A percentile compares a stretch with the other conserved stretches of the same genome.
Evolutionary conservation across 257 asterid genomes (phyloP).

Genomic region (Ligustrum vulgare): DNA sequence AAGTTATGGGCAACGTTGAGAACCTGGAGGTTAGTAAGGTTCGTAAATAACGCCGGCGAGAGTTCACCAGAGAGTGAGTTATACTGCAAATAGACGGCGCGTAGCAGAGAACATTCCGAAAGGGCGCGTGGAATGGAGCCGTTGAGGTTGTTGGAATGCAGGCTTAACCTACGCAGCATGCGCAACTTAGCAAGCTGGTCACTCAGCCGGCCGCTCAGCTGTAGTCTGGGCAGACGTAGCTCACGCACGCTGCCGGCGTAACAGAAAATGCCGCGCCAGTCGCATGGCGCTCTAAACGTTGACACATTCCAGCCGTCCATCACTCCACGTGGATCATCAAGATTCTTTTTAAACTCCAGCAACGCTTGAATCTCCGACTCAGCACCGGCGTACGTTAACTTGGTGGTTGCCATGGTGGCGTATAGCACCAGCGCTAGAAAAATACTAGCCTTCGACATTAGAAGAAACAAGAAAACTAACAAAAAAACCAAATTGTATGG

Average conservation of each 20-base stretch:
- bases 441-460: constrained; percentile 45
- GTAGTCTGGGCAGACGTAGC: constrained; percentile 65
- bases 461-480: constrained; percentile 1
- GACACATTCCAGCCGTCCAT: constrained; percentile 64
- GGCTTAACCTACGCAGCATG: constrained; percentile 62
- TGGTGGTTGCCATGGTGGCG: constrained; percentile 24
- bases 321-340: constrained; percentile 63
- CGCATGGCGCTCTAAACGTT: constrained; percentile 74
- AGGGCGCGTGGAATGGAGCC: constrained; percentile 61
- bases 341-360: constrained; percentile 46
- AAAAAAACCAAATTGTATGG: background rate
- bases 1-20: constrained; percentile 56
- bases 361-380: constrained; percentile 51
- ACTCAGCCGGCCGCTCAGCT: constrained; percentile 52
- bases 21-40: constrained; percentile 56
- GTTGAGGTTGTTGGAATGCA: constrained; percentile 62
- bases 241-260: constrained; percentile 49
- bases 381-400: constrained; percentile 35
- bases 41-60: constrained; percentile 44
- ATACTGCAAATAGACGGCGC: constrained; percentile 66
- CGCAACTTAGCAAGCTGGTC: constrained; percentile 40
- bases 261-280: constrained; percentile 74
- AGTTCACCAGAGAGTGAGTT: constrained; percentile 63
- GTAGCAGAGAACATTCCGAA: constrained; percentile 49
- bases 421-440: constrained; percentile 39